These are phyloP conservation scores for Rhynchospora breviuscula DNA, from an alignment of 176 grass and related monocot genomes.

Conservation along the genomic window DNA sequence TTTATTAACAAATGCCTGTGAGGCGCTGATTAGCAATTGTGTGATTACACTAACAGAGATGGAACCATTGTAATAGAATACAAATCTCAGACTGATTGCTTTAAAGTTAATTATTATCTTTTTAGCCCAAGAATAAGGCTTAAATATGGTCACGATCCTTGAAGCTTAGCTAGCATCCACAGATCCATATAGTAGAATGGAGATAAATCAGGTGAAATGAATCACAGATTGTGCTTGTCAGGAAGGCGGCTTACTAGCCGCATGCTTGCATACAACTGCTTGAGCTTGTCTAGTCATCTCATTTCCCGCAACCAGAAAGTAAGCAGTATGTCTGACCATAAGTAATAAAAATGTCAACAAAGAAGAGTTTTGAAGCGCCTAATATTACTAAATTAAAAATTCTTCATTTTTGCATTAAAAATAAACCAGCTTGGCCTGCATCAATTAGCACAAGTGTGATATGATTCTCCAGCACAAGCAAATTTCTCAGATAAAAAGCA, in stretches of 20 bases:
- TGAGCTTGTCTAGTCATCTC: constrained; percentile 72
- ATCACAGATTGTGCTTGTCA: constrained; percentile 6
- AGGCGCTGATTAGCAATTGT: neutral
- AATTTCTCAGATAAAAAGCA: neutral
- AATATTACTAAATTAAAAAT: neutral
- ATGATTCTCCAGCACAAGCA: neutral
- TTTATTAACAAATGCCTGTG: neutral
- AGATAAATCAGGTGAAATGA: neutral
- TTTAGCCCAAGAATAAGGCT: neutral
- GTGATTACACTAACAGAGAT: neutral
- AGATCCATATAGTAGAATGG: neutral
- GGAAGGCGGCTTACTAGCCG: constrained; percentile 35
- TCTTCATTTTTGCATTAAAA: neutral
- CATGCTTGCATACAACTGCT: constrained; percentile 47
- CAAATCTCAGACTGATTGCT: neutral
- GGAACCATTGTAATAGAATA: neutral
- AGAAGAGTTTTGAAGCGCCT: neutral
- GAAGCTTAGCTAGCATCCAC: neutral
- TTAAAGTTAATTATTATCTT: neutral
- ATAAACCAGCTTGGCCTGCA: neutral
- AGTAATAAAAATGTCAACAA: neutral
- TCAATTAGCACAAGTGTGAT: neutral
- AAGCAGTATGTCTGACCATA: constrained; percentile 75
- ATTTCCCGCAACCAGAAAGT: constrained; percentile 80
- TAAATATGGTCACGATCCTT: neutral